Percentiles rank a stretch among this genome's conserved stretches.
phyloP scores from a whole-genome alignment of 2,329 filamentous ascomycete genomes.

The Fusarium nurragi region DNA sequence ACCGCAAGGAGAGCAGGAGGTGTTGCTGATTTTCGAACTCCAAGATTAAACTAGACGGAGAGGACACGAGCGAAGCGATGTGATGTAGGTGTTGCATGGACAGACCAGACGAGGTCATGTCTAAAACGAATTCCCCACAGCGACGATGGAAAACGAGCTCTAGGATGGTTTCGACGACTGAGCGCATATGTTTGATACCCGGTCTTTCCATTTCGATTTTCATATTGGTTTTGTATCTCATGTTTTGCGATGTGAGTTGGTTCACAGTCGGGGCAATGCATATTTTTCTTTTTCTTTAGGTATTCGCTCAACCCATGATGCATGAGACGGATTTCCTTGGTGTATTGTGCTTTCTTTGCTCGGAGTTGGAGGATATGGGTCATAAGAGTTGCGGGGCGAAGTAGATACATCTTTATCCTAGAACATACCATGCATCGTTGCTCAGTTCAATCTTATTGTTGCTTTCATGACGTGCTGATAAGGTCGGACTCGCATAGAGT shows the following conservation, averaged over 20 bases:
- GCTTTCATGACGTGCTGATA: neutral
- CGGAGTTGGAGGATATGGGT: constrained; percentile 39
- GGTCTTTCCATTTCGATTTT: constrained; percentile 16
- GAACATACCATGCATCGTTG: constrained; percentile 4
- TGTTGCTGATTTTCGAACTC: constrained; percentile 44
- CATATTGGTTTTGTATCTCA: constrained; percentile 21
- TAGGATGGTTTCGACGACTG: constrained; percentile 30
- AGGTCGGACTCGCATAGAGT: neutral
- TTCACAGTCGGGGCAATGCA: constrained; percentile 20
- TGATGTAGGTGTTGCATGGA: constrained; percentile 23
- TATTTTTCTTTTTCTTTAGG: neutral
- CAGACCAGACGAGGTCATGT: constrained; percentile 6
- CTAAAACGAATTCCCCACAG: constrained; percentile 15
- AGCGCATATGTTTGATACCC: constrained; percentile 44
- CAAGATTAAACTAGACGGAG: neutral
- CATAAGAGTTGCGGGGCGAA: constrained; percentile 1
- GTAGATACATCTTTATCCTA: constrained; percentile 5
- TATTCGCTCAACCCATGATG: constrained; percentile 12
- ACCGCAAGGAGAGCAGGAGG: constrained; percentile 40
- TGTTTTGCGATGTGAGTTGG: constrained; percentile 31
- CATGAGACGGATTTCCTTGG: constrained; percentile 23
- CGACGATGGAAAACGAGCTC: constrained; percentile 21
- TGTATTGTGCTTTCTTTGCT: constrained; percentile 19
- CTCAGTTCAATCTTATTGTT: neutral
- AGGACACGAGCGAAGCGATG: constrained; percentile 3